phyloP scores from a whole-genome alignment of 106 monocot genomes.

The Narthecium ossifragum region DNA sequence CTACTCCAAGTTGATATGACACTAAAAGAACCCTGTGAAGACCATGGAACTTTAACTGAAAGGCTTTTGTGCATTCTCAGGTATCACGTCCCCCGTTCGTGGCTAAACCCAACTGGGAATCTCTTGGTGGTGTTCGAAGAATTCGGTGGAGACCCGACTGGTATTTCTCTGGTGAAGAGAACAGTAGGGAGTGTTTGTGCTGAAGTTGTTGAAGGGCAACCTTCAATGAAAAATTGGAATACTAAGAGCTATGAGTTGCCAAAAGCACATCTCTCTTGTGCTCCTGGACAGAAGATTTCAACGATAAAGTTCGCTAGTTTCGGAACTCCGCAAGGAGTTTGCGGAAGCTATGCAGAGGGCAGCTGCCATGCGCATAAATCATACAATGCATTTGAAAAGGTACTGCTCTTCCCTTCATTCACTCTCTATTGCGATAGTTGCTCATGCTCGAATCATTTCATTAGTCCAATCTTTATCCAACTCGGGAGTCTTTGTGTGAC shows the following conservation, averaged over 20 bases:
- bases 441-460: no score
- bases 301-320: constrained; percentile 32
- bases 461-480: no score
- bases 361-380: constrained; percentile 28
- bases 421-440: not conserved
- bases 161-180: constrained; percentile 36
- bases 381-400: constrained; percentile 25
- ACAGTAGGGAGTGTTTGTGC: constrained; percentile 17
- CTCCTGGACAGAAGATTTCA: constrained; percentile 18
- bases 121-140: constrained; percentile 41
- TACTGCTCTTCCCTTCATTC: not conserved
- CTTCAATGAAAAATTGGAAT: constrained; percentile 10
- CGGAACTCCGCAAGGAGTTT: constrained; percentile 23
- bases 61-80: constrained; percentile 10
- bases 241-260: constrained; percentile 5
- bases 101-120: constrained; percentile 39
- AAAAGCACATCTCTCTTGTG: constrained; percentile 21
- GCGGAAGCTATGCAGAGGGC: constrained; percentile 30
- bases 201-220: constrained; percentile 19
- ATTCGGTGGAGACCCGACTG: constrained; percentile 39
- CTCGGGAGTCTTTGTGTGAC: not conserved
- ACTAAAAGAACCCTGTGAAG: no score
- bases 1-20: not conserved
- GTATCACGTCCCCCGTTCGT: constrained; percentile 44
- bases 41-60: no score